phyloP scores from a whole-genome alignment of 2,329 filamentous ascomycete species.

The Talaromyces sp. region DNA sequence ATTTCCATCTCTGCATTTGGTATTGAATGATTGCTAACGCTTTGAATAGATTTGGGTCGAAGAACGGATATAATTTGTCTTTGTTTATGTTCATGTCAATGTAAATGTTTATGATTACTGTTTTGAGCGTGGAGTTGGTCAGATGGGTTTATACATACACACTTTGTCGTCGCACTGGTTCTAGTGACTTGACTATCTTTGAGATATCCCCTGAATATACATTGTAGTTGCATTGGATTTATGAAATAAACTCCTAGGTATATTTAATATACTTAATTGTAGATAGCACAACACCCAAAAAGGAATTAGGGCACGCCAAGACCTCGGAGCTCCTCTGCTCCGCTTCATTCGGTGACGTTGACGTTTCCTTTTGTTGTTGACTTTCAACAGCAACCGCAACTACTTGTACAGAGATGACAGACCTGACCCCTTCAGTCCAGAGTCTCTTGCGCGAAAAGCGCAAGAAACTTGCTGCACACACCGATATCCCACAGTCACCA shows the following conservation, averaged over 20 bases:
- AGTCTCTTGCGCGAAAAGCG: slow-evolving; percentile 32
- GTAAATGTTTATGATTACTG: not conserved
- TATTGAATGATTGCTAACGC: not conserved
- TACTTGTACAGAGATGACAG: slow-evolving; percentile 33
- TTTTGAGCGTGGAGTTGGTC: slow-evolving; percentile 16
- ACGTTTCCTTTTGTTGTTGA: not conserved
- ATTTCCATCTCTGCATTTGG: slow-evolving; percentile 31
- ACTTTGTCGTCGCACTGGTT: not conserved
- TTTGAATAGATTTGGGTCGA: slow-evolving; percentile 23
- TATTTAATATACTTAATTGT: too few species aligned
- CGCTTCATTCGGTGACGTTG: slow-evolving; percentile 17
- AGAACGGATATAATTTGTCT: slow-evolving; percentile 15
- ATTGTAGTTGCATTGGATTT: not conserved
- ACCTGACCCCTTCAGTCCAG: slow-evolving; percentile 39
- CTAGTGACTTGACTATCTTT: slow-evolving; percentile 1
- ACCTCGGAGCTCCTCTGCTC: not conserved
- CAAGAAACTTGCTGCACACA: not conserved
- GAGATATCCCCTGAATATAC: slow-evolving; percentile 5
- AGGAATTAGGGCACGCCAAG: slow-evolving; percentile 15
- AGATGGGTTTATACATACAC: slow-evolving; percentile 6
- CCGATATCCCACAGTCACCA: slow-evolving; percentile 34
- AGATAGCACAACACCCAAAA: not conserved
- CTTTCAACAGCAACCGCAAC: not conserved
- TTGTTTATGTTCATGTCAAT: not conserved
- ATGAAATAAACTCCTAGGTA: too few species aligned